Base-by-base conservation (phyloP, 768 basidiomycete species). In the Boletus tylopilopsis region DNA sequence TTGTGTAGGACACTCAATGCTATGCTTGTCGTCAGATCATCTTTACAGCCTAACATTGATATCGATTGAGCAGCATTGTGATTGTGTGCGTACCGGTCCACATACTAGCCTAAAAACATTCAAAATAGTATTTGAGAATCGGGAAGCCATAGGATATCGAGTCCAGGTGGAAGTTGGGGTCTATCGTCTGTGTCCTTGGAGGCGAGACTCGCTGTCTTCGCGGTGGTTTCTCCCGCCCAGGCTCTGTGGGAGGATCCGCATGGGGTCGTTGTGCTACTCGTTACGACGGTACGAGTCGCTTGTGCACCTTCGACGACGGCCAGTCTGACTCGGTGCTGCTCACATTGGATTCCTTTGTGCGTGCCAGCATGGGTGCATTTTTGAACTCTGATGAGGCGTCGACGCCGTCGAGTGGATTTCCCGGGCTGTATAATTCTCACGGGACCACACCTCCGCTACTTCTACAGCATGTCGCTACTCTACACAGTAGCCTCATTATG, bases 141-240 rank as follows among this genome's bases (percentile, higher is more conserved):
- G 3, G 85, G 77, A 1, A 74, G 58, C 84, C 84, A 90, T n/a
- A 90, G 72, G 42, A 90, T 78, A 50, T 82, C 72, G 53, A 81
- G 69, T 25, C 69, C 78, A 33, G 69, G 58, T 1, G 87, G 86
- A 8, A 88, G 69, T 42, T 79, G 73, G 21, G 79, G 57, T 35
- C 53, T 40, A 3, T 68, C 66, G 23, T 69, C n/a, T n/a, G n/a
- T 6, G 40, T 65, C 64, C 53, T 42, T 58, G 56, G 35, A 21
- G 37, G 25, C 1, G 55, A 47, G 6, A 41, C 25, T 30, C 56
- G 42, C 39, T 57, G 59, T 21, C 57, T 56, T 11, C 66, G 63
- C 2, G 43, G 41, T 21, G 61, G 54, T 54, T 65, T 66, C 42
- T 67, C 66, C 0, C 61, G 62, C 5, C 51, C 60, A 4, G 51